Evolutionary conservation across 768 basidiomycete genomes (phyloP), one percentile per base, ranked within the genome.

Genomic region (Goffeauzyma gilvescens): DNA sequence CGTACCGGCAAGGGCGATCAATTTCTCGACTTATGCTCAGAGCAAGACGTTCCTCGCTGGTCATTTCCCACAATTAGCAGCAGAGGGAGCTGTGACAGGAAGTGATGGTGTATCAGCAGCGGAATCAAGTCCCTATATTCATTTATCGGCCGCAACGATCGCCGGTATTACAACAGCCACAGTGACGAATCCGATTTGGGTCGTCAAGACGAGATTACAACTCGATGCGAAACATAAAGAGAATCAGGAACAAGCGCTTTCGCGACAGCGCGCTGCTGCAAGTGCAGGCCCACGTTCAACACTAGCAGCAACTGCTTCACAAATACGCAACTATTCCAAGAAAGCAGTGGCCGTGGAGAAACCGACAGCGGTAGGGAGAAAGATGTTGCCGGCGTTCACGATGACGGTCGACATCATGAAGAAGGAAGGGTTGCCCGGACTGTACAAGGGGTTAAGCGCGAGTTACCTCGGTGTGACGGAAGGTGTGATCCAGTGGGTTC

Each of bases 101-200:
- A 7, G n/a, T n/a, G n/a, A n/a, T n/a, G n/a, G n/a, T n/a, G 58
- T 52, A 81, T 89, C 62, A 53, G 77, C 50, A 70, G 86, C 20
- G 54, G 60, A 74, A 48, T 86, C 95, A 63, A 89, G 82, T 63
- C 70, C 80, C 0, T 75, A 71, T 49, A 78, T 98, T 0, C 89
- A 96, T 61, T 75, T 96, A 18, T 48, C 69, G 1, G 81, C 90
- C 0, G 93, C 89, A 1, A 80, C 83, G 0, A 57, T 76, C 8
- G 90, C 90, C 1, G 66, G 57, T 55, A 68, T 96, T 50, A 68
- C 71, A 24, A 98, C 93, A 0, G 75, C 87, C 4, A 79, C 84
- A 0, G 84, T 76, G 9, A 96, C 93, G 17, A 98, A 98, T 62
- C 93, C 93, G 0, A 90, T 98, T 20, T 98, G 93, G 93, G 93